Evolutionary conservation across 108 stramenopile genomes (phyloP).

Genomic region (Nannochloropsis oceanica): DNA sequence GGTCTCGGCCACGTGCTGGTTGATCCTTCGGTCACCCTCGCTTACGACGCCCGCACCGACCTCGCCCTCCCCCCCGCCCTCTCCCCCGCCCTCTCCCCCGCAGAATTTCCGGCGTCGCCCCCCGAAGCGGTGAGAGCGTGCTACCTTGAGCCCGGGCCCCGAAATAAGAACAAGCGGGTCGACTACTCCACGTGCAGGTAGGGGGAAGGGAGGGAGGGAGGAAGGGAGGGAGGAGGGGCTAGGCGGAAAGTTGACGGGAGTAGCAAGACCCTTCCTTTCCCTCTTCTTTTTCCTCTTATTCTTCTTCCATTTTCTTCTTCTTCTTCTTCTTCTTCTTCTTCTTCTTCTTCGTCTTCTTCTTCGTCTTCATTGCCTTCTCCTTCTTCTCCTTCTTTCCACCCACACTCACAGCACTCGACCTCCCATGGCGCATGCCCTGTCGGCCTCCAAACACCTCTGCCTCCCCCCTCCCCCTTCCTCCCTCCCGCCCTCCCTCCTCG

Average conservation of each 20-base stretch:
- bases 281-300: too few relatives aligned
- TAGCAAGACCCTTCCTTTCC: not conserved
- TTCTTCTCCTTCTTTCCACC: not conserved
- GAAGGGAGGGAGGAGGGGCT: not conserved
- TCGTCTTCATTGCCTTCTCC: not conserved
- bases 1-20: not conserved
- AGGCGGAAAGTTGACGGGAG: not conserved
- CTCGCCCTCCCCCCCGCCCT: not conserved
- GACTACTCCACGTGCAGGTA: not conserved
- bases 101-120: not conserved
- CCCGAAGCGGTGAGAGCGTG: not conserved
- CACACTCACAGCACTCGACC: not conserved
- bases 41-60: not conserved
- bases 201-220: not conserved
- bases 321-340: too few relatives aligned
- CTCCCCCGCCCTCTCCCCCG: not conserved
- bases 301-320: too few relatives aligned
- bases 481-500: not conserved
- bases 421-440: not conserved
- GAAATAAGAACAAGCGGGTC: not conserved
- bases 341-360: too few relatives aligned
- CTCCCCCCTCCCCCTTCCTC: not conserved
- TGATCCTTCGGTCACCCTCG: not conserved
- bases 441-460: not conserved
- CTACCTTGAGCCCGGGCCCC: not conserved